Percentiles rank a stretch among this genome's conserved stretches.
These are phyloP conservation scores for Saturnispora serradocipensis DNA, from an alignment of 805 yeast genomes.

Conservation along the genomic window DNA sequence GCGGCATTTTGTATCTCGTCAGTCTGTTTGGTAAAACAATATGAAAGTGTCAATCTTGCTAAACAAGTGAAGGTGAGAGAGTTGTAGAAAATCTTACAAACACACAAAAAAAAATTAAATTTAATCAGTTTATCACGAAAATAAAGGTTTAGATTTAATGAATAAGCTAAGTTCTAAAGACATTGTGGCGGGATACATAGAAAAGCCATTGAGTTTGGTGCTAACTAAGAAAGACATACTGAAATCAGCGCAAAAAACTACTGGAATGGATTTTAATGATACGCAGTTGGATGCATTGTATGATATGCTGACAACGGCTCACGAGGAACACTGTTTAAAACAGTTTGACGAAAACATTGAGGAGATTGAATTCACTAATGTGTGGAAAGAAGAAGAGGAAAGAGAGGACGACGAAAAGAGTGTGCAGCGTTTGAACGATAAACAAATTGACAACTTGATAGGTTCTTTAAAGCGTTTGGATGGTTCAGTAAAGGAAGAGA, in stretches of 20 bases:
- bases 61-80: neutral
- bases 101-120: neutral
- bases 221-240: conserved; percentile 16
- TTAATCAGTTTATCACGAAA: neutral
- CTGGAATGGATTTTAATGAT: neutral
- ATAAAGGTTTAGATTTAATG: conserved; percentile 2
- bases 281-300: conserved; percentile 13
- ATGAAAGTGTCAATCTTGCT: neutral
- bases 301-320: conserved; percentile 9
- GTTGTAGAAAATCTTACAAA: neutral
- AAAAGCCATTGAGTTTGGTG: conserved; percentile 18
- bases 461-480: conserved; percentile 22
- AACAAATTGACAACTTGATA: conserved; percentile 14
- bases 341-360: neutral
- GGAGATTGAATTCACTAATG: conserved; percentile 3
- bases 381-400: neutral
- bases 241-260: conserved; percentile 12
- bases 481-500: conserved; percentile 17
- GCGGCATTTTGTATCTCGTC: neutral
- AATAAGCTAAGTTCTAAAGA: conserved; percentile 16
- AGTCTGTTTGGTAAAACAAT: neutral
- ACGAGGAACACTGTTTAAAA: neutral
- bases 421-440: conserved; percentile 11
- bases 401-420: neutral
- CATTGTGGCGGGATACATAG: conserved; percentile 17